A percentile compares a stretch with the other conserved stretches of the same genome.
These are phyloP conservation scores for Clonostachys sp. DNA, from an alignment of 2,329 filamentous ascomycete genomes.

Conservation along the genomic window DNA sequence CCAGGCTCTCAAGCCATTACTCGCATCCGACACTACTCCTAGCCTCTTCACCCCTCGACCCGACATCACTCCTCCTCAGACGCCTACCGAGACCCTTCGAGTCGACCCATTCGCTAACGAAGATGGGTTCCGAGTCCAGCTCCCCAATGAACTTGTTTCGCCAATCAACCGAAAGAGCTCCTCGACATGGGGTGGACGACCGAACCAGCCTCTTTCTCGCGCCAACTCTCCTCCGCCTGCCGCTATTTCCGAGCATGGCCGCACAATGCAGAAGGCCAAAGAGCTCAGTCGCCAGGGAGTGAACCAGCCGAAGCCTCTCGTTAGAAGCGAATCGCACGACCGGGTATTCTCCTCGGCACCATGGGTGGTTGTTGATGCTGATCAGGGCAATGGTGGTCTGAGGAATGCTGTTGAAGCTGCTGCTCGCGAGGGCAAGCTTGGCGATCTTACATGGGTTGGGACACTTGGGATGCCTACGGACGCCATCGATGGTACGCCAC, in stretches of 20 bases:
- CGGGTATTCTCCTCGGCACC: constrained; percentile 70
- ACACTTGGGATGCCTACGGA: constrained; percentile 94
- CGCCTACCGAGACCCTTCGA: constrained; percentile 39
- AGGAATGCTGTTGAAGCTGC: constrained; percentile 83
- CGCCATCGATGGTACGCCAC: constrained; percentile 66
- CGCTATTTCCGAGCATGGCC: constrained; percentile 67
- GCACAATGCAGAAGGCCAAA: constrained; percentile 51
- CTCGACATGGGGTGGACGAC: constrained; percentile 69
- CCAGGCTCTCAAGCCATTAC: constrained; percentile 8
- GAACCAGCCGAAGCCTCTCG: constrained; percentile 45
- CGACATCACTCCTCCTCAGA: constrained; percentile 51
- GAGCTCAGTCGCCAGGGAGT: constrained; percentile 54
- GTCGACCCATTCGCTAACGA: constrained; percentile 52
- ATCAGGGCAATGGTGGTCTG: constrained; percentile 89
- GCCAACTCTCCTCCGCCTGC: constrained; percentile 71
- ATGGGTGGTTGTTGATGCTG: constrained; percentile 79
- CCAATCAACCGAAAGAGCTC: constrained; percentile 68
- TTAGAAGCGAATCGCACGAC: constrained; percentile 60
- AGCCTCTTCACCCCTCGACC: constrained; percentile 47
- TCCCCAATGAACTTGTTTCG: constrained; percentile 47
- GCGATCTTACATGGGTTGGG: constrained; percentile 79
- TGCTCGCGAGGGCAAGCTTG: constrained; percentile 60
- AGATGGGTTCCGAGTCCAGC: constrained; percentile 53
- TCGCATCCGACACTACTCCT: constrained; percentile 28
- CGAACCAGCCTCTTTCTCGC: constrained; percentile 75